A percentile compares a stretch with the other conserved stretches of the same genome.
These are phyloP conservation scores for Falciphora oryzae DNA, from an alignment of 2,329 filamentous ascomycete species.

Conservation along the genomic window DNA sequence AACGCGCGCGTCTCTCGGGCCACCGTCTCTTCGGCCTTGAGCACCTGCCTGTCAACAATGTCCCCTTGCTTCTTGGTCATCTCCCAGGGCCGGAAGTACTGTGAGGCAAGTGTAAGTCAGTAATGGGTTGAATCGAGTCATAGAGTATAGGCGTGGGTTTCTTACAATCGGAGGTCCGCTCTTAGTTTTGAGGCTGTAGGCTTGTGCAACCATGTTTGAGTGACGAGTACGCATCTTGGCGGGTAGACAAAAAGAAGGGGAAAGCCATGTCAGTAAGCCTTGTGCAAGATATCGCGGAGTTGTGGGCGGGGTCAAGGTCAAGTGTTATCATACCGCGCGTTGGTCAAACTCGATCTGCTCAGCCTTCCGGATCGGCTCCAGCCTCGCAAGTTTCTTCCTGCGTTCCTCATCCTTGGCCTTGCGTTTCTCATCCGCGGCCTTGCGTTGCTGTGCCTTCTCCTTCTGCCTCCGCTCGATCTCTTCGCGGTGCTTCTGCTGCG, in stretches of 20 bases:
- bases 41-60: conserved; percentile 63
- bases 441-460: conserved; percentile 68
- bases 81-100: conserved; percentile 88
- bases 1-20: conserved; percentile 61
- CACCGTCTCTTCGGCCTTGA: conserved; percentile 57
- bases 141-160: conserved; percentile 14
- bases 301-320: no score
- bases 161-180: conserved; percentile 69
- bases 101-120: conserved; percentile 3
- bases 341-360: conserved; percentile 74
- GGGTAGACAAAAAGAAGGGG: background rate
- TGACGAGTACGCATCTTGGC: conserved; percentile 69
- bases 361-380: conserved; percentile 53
- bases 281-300: background rate
- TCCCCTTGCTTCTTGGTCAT: conserved; percentile 63
- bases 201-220: conserved; percentile 62
- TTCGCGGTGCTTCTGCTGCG: conserved; percentile 61
- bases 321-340: conserved; percentile 50
- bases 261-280: background rate
- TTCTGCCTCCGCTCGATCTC: conserved; percentile 81
- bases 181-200: conserved; percentile 67
- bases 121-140: background rate
- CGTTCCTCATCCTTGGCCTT: conserved; percentile 43
- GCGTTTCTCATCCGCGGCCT: conserved; percentile 62
- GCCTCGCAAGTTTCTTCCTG: conserved; percentile 50